phyloP scores from a whole-genome alignment of 331 rosid species.

The Arachis monticola region DNA sequence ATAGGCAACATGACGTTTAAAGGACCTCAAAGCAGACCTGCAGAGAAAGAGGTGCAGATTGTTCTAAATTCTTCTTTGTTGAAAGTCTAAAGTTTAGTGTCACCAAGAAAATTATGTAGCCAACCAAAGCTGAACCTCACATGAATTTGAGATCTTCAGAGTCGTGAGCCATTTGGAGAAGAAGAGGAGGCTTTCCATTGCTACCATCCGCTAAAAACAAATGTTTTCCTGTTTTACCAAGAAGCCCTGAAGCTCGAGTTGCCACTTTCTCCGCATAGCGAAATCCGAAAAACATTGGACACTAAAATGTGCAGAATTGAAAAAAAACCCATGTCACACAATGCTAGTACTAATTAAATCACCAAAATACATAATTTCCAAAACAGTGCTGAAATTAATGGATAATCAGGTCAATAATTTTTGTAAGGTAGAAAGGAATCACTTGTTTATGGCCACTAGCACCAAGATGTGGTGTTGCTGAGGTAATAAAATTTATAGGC shows the following conservation, averaged over 20 bases:
- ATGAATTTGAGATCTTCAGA: conserved; percentile 71
- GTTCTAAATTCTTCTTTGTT: conserved; percentile 1
- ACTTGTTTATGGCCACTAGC: conserved; percentile 93
- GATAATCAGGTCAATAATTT: neutral
- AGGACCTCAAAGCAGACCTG: conserved; percentile 90
- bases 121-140: conserved; percentile 52
- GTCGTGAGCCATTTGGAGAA: conserved; percentile 81
- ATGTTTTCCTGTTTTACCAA: conserved; percentile 85
- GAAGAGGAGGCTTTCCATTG: conserved; percentile 81
- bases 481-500: conserved; percentile 82
- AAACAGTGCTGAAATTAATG: neutral
- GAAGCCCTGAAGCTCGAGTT: conserved; percentile 54
- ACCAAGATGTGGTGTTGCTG: conserved; percentile 95
- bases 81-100: neutral
- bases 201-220: conserved; percentile 66
- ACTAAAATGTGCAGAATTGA: conserved; percentile 54
- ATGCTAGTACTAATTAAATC: conserved; percentile 10
- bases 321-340: conserved; percentile 40
- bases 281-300: conserved; percentile 80
- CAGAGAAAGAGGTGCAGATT: conserved; percentile 35
- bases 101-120: conserved; percentile 6
- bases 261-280: conserved; percentile 70
- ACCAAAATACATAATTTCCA: neutral
- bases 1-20: conserved; percentile 79
- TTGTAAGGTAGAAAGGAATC: conserved; percentile 9